Evolutionary conservation across 768 basidiomycete genomes (phyloP).

Genomic region (Phlebiopsis gigantea): DNA sequence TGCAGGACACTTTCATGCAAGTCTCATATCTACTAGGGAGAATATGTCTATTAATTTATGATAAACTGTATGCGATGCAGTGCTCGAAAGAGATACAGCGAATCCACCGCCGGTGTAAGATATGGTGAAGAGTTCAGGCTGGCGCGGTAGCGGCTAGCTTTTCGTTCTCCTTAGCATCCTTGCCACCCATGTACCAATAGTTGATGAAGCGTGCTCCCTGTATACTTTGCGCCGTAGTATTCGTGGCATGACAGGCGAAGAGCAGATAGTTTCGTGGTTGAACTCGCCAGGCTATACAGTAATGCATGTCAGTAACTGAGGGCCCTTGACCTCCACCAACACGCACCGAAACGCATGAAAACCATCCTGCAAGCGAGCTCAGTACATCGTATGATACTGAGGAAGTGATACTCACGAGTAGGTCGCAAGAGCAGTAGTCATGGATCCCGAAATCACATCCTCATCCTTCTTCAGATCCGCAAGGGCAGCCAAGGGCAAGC

Average conservation of each 20-base stretch:
- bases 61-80: not conserved
- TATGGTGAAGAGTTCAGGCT: not conserved
- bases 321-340: not conserved
- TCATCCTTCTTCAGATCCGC: constrained; percentile 91
- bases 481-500: constrained; percentile 90
- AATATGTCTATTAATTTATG: not conserved
- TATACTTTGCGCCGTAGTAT: constrained; percentile 77
- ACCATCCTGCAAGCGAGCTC: constrained; percentile 41
- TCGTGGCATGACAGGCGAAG: constrained; percentile 91
- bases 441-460: constrained; percentile 93
- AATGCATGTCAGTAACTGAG: constrained; percentile 5
- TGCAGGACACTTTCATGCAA: not conserved
- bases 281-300: constrained; percentile 83
- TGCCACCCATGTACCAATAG: constrained; percentile 88
- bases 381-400: not conserved
- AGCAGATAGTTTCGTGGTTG: constrained; percentile 94
- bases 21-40: not conserved
- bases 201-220: constrained; percentile 84
- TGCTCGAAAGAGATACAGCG: not conserved
- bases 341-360: constrained; percentile 92
- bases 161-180: constrained; percentile 50
- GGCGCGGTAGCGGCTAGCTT: not conserved
- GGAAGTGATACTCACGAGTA: constrained; percentile 78
- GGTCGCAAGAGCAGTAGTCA: constrained; percentile 84
- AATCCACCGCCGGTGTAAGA: not conserved